A percentile compares a stretch with the other conserved stretches of the same genome.
phyloP scores from a whole-genome alignment of 257 asterid species.

The Fraxinus americana region DNA sequence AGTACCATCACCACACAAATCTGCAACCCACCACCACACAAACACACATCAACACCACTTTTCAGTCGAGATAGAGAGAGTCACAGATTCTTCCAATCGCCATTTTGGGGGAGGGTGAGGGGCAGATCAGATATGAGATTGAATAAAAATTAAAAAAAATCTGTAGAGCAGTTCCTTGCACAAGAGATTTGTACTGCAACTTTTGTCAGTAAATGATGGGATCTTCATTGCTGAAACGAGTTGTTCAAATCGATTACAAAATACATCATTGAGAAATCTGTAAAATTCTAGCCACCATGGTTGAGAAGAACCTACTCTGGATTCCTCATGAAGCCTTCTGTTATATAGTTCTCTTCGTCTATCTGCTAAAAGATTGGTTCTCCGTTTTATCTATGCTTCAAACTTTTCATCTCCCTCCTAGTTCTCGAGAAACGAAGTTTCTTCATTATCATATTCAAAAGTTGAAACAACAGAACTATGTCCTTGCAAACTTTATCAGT shows the following conservation, averaged over 20 bases:
- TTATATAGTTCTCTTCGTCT: neutral
- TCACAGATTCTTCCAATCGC: no score
- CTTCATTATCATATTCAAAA: conserved; percentile 29
- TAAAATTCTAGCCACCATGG: neutral
- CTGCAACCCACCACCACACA: no score
- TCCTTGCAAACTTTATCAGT: conserved; percentile 34
- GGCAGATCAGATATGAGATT: no score
- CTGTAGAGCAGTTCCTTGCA: no score
- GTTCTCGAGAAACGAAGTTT: conserved; percentile 15
- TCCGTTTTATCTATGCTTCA: neutral
- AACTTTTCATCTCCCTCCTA: conserved; percentile 16
- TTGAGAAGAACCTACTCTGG: conserved; percentile 3
- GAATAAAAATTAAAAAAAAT: no score
- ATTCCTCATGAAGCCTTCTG: conserved; percentile 1
- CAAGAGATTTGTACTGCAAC: no score
- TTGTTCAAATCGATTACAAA: neutral
- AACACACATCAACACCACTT: no score
- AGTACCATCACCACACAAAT: no score
- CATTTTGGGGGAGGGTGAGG: no score
- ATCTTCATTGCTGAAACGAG: neutral
- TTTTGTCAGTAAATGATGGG: neutral
- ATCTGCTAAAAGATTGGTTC: neutral
- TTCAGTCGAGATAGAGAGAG: no score
- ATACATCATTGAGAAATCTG: neutral
- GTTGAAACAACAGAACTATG: conserved; percentile 30